Evolutionary conservation across 306 rosid genomes (phyloP), one percentile per base, ranked within the genome.

Genomic region (Rubus parviflorus): DNA sequence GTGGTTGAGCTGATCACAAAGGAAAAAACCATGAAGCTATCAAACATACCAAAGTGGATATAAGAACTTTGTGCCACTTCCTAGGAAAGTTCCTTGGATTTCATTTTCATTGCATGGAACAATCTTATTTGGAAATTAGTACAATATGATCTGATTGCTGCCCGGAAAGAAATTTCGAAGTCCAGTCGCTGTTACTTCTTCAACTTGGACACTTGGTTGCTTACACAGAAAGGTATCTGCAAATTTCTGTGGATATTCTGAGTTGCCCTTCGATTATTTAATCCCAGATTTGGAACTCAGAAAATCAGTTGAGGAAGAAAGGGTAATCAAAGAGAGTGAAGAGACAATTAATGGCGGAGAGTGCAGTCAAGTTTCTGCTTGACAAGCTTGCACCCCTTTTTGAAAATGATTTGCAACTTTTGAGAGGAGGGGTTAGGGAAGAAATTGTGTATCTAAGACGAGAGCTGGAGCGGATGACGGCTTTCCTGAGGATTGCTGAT

Each of bases 371-470:
- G 8, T 84, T 80, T 48, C 57, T 86, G 52, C 62, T 88, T 37
- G 90, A 84, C 54, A 88, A 86, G 69, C 73, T 88, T 2, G 42
- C 67, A 15, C n/a, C 52, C 2, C 45, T 90, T 4, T 78, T 88
- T 25, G 79, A 82, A 79, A 84, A 81, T 66, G 96, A 88, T 56
- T 75, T 82, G 53, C 83, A 84, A 17, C 70, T 81, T 22, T 63
- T 82, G 58, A 81, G 1, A 40, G 89, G 2, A 43, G 89, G 96
- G n/a, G 86, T 87, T 41, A 66, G 47, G 63, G 66, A 82, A 58
- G 80, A 77, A 58, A 79, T 82, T 70, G 16, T 61, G 14, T 58
- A 9, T 25, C 48, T 78, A 17, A 70, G 74, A 61, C 80, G 63
- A 17, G 77, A 82, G 22, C 58, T 83, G 35, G 78, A 83, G 63